A percentile compares a stretch with the other conserved stretches of the same genome.
These are phyloP conservation scores for Pichia sp. DNA, from an alignment of 1,139 yeast species.

Conservation along the genomic window DNA sequence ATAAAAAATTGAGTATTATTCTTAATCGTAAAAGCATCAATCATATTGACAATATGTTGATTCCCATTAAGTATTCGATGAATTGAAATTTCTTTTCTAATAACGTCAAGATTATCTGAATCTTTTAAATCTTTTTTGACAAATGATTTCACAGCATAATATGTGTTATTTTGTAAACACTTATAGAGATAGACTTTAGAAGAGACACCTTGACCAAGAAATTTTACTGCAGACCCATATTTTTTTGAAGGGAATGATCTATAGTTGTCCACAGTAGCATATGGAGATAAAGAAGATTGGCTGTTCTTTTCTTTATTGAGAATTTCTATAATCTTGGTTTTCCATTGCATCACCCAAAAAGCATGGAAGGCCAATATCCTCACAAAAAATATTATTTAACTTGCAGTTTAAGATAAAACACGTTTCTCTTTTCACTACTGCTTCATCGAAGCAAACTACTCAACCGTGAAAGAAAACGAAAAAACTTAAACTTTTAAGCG, in stretches of 20 bases:
- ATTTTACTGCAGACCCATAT: conserved; percentile 18
- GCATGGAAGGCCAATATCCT: too few species aligned
- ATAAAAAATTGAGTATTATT: conserved; percentile 32
- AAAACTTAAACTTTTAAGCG: too few species aligned
- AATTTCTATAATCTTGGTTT: too few species aligned
- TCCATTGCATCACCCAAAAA: too few species aligned
- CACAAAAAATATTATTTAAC: too few species aligned
- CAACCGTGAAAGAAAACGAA: too few species aligned
- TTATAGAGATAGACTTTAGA: conserved; percentile 10
- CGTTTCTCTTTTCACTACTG: too few species aligned
- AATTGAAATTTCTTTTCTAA: conserved; percentile 32
- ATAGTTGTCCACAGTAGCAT: conserved; percentile 4
- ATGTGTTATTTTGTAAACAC: conserved; percentile 30
- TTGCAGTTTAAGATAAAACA: too few species aligned
- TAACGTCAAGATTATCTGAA: conserved; percentile 35
- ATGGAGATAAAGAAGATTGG: too few species aligned
- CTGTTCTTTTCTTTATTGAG: too few species aligned
- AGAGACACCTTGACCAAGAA: conserved; percentile 33
- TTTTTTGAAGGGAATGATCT: conserved; percentile 18
- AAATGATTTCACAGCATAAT: conserved; percentile 36
- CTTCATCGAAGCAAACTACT: too few species aligned
- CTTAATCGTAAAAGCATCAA: conserved; percentile 34
- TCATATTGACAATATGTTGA: conserved; percentile 33
- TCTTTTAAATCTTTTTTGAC: conserved; percentile 33
- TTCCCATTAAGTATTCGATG: conserved; percentile 16